Evolutionary conservation across 441 rosid genomes (phyloP).

Genomic region (Adansonia gregorii): DNA sequence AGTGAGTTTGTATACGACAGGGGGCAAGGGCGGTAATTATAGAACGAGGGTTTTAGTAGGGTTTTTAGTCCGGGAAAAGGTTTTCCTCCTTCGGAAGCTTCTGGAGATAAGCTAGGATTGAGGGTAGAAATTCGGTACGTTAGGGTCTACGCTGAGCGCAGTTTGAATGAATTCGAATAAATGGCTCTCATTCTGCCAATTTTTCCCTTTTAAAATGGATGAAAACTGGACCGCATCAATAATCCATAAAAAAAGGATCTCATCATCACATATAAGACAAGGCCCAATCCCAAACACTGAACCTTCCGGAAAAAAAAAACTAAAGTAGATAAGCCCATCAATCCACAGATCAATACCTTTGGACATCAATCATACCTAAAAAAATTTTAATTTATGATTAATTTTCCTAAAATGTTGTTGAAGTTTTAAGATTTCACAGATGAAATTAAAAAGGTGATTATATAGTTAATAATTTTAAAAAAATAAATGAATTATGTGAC

Average conservation of each 20-base stretch:
- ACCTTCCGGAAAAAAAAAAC: no score
- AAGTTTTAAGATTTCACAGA: no score
- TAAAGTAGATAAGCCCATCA: no score
- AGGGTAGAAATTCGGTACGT: not conserved
- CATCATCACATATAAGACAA: not conserved
- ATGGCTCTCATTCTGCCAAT: not conserved
- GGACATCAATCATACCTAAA: no score
- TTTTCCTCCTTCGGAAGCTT: constrained; percentile 53
- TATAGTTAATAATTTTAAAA: no score
- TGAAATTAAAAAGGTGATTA: no score
- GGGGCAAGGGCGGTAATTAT: not conserved
- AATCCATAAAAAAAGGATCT: not conserved
- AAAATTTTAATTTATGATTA: no score
- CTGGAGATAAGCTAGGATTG: constrained; percentile 43
- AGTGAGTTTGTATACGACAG: not conserved
- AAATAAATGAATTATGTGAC: no score
- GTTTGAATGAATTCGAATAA: not conserved
- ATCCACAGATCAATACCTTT: no score
- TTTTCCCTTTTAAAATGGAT: not conserved
- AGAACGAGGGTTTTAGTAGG: constrained; percentile 53
- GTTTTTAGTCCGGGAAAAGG: constrained; percentile 40
- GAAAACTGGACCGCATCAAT: not conserved
- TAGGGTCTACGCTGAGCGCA: not conserved
- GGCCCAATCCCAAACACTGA: no score
- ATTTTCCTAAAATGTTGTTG: no score